Evolutionary conservation across 192 early-diverging fungal genomes (phyloP).

Genomic region (Podila epigama): DNA sequence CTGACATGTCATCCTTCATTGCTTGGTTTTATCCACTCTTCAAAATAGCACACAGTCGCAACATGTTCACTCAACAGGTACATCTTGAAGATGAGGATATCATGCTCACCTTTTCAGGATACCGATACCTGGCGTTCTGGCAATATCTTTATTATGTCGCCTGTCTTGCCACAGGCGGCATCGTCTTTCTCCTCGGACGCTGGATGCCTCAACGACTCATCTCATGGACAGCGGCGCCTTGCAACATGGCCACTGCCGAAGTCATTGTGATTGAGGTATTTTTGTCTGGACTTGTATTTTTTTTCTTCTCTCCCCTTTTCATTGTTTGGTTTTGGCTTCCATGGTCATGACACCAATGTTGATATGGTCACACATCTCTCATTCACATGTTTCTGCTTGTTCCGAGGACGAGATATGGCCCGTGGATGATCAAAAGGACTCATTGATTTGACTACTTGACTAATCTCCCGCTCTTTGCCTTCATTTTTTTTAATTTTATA

Average conservation of each 20-base stretch:
- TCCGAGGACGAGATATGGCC: no score
- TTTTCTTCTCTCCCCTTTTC: neutral
- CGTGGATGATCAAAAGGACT: no score
- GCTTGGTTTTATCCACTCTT: neutral
- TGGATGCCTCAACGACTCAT: constrained; percentile 87
- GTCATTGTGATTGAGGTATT: constrained; percentile 66
- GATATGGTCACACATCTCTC: neutral
- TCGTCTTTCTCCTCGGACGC: constrained; percentile 78
- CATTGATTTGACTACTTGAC: no score
- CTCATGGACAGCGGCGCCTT: constrained; percentile 64
- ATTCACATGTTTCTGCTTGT: no score
- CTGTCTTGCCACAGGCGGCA: constrained; percentile 72
- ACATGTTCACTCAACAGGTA: constrained; percentile 16
- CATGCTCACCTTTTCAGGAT: constrained; percentile 57
- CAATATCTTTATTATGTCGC: constrained; percentile 68
- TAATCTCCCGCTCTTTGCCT: no score
- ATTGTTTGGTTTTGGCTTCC: neutral
- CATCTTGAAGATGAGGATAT: constrained; percentile 42
- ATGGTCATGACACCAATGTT: neutral
- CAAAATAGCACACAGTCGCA: neutral
- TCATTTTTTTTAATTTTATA: constrained; percentile 16
- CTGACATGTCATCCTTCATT: neutral
- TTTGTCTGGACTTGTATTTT: neutral
- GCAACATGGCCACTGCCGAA: constrained; percentile 72
- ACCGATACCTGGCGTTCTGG: constrained; percentile 57